phyloP scores from a whole-genome alignment of 2,329 filamentous ascomycete genomes.

The Ascocoryne sarcoides region DNA sequence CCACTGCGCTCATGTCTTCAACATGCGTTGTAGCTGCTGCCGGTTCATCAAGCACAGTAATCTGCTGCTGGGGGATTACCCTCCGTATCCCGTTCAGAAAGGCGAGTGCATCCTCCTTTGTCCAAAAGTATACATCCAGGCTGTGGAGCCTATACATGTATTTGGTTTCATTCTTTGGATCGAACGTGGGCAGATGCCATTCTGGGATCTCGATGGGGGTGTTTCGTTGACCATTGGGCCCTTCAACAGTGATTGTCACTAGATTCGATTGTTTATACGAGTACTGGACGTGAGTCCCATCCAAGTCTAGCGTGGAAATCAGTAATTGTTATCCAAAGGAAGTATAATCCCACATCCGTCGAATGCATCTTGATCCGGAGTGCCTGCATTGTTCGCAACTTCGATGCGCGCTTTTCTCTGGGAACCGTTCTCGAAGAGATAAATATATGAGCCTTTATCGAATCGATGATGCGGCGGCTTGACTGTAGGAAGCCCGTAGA shows the following conservation, averaged over 20 bases:
- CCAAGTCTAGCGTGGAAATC: slow-evolving; percentile 45
- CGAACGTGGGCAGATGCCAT: slow-evolving; percentile 69
- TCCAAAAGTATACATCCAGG: slow-evolving; percentile 75
- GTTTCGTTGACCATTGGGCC: slow-evolving; percentile 18
- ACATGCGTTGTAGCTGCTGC: slow-evolving; percentile 37
- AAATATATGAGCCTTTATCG: slow-evolving; percentile 71
- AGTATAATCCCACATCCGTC: slow-evolving; percentile 54
- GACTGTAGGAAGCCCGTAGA: slow-evolving; percentile 57
- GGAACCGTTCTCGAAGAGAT: slow-evolving; percentile 65
- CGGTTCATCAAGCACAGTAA: slow-evolving; percentile 59
- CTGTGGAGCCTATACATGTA: slow-evolving; percentile 73
- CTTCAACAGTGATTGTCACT: slow-evolving; percentile 57
- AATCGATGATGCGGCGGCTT: slow-evolving; percentile 72
- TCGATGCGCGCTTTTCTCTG: slow-evolving; percentile 63
- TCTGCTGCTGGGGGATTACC: slow-evolving; percentile 51
- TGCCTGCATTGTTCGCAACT: slow-evolving; percentile 66
- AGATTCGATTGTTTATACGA: slow-evolving; percentile 67
- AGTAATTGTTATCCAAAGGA: not conserved
- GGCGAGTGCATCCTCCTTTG: slow-evolving; percentile 58
- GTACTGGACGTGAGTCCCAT: slow-evolving; percentile 56
- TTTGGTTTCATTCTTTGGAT: slow-evolving; percentile 64
- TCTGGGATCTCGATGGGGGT: slow-evolving; percentile 40
- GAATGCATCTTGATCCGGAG: slow-evolving; percentile 71
- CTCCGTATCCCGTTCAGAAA: slow-evolving; percentile 61
- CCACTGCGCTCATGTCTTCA: slow-evolving; percentile 55